Base-by-base conservation (phyloP, 257 asterid species). In the Verbena officinalis region DNA sequence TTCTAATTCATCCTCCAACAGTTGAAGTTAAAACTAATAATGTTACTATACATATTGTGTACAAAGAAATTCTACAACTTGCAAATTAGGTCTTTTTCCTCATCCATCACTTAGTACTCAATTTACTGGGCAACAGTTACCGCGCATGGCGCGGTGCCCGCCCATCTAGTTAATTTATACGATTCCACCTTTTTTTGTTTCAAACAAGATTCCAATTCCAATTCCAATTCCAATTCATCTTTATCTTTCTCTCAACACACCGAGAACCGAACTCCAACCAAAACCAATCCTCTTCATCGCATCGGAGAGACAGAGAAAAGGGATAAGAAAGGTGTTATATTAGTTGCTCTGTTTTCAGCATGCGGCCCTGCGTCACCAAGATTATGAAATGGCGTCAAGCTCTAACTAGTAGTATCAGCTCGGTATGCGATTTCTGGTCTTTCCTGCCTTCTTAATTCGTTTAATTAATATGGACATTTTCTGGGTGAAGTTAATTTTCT, bases 291-390 rank as follows among this genome's bases (percentile, higher is more conserved):
- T 15, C 50, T 1, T n/a, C 21, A 44, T 15, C 20, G 4, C 7
- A 44, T 42, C 48, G 10, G n/a, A n/a, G n/a, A n/a, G n/a, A n/a
- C n/a, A 15, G 7, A 45, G 23, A 45, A 4, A 15, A 44, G 50
- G 48, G 50, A 44, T 44, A 44, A 15, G 50, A 44, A 42, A 15
- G 19, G 4, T 11, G 46, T 15, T n/a, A n/a, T n/a, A n/a, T n/a
- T 23, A 33, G 53, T 65, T 27, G 5, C 33, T 27, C 60, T 58
- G 38, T 38, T 54, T 55, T 62, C 70, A 52, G 19, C 75, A 89
- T 86, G 98, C 79, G 79, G 67, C 68, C 71, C 57, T 80, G 75
- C 80, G 54, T 85, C 52, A 68, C 82, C 69, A 83, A 66, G 78
- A 55, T 72, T 67, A 61, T 77, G 46, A 69, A 59, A 45, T 75